Evolutionary conservation across 495 filamentous ascomycete genomes (phyloP), one percentile per base, ranked within the genome.

Genomic region (Penicillium macrosclerotiorum): DNA sequence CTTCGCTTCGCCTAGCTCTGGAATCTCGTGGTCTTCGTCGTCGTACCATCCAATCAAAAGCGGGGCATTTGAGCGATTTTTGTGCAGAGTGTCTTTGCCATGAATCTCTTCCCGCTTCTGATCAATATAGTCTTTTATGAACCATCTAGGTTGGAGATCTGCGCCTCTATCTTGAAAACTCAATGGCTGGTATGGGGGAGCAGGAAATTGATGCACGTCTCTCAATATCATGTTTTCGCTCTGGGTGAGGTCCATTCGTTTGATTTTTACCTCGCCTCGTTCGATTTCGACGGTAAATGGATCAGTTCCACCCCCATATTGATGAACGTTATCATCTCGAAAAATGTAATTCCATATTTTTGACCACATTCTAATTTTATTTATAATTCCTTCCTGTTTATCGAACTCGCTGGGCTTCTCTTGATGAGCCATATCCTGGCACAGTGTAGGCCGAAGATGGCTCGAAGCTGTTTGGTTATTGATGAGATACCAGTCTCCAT

Each of bases 11-110:
- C 35, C 35, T 17, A 45, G 29, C n/a, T 45, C 42, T 1, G 42
- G 9, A 26, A 45, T 14, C 18, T 35, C 42, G 20, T 34, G 30
- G 5, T 31, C 42, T 16, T 45, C 42, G 16, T 45, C 42, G 25
- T 45, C 31, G n/a, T 45, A 45, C 42, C 42, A 45, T 11, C 31
- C 42, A 23, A 45, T 36, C 30, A 45, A 35, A 2, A 14, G 31
- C 6, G 42, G 42, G 7, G 26, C 39, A 13, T 31, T 12, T 22
- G n/a, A 13, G 5, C 6, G 35, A 12, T 16, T 13, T 5, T 29
- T 24, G 8, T 29, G 7, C 5, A 22, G 4, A 14, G 18, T 16
- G 7, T 41, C 37, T 5, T 17, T 41, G 6, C 16, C 20, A 8
- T 42, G 14, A 23, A 32, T 30, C 3, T 3, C 4, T 22, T 25